phyloP scores from a whole-genome alignment of 2,329 filamentous ascomycete genomes.

The Thelonectria blattea region DNA sequence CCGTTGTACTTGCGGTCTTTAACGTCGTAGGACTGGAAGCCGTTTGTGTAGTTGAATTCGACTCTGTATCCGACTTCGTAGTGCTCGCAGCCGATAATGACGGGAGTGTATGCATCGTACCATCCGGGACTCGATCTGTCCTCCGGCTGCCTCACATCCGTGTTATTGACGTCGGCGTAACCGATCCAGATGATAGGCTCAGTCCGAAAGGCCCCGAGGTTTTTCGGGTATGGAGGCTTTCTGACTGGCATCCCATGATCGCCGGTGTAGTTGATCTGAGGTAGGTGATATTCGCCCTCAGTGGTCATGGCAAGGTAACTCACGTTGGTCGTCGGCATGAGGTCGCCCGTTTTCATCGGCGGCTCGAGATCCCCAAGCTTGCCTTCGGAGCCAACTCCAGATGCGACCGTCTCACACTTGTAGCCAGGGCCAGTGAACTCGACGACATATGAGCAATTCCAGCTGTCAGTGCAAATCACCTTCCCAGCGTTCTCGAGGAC shows the following conservation, averaged over 20 bases:
- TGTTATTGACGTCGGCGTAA: slow-evolving; percentile 25
- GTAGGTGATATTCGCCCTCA: slow-evolving; percentile 30
- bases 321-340: slow-evolving; percentile 25
- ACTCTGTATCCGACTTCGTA: neutral
- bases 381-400: slow-evolving; percentile 11
- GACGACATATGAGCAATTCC: slow-evolving; percentile 33
- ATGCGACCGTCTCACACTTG: slow-evolving; percentile 25
- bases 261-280: slow-evolving; percentile 15
- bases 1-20: neutral
- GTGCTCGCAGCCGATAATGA: neutral
- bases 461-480: slow-evolving; percentile 29
- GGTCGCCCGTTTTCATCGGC: slow-evolving; percentile 22
- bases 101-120: neutral
- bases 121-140: neutral
- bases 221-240: slow-evolving; percentile 28
- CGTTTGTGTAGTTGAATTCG: neutral
- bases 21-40: neutral
- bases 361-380: slow-evolving; percentile 24
- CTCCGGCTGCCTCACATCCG: neutral
- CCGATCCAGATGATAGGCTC: slow-evolving; percentile 36
- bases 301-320: slow-evolving; percentile 26
- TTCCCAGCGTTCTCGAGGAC: slow-evolving; percentile 15
- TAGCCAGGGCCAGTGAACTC: slow-evolving; percentile 33
- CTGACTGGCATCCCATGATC: slow-evolving; percentile 17
- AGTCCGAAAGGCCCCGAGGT: slow-evolving; percentile 31